These are phyloP conservation scores for Houttuynia cordata DNA, from an alignment of 164 flowering plant genomes.

Conservation along the genomic window DNA sequence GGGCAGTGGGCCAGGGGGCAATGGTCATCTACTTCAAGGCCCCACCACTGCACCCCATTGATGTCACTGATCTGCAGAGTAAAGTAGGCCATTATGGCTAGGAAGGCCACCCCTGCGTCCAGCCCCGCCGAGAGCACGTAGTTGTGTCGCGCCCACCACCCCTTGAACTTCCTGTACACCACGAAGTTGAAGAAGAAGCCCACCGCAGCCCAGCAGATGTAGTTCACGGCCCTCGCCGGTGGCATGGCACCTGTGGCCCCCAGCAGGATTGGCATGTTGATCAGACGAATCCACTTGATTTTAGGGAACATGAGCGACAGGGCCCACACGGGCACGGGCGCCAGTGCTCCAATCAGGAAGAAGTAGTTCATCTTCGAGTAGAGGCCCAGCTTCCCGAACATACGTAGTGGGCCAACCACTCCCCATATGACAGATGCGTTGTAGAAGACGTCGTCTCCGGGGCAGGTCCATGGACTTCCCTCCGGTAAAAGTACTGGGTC, in stretches of 20 bases:
- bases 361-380: conserved; percentile 27
- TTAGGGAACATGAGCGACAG: conserved; percentile 29
- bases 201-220: conserved; percentile 31
- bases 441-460: conserved; percentile 36
- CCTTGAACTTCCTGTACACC: conserved; percentile 32
- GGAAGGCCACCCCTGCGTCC: conserved; percentile 63
- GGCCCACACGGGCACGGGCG: conserved; percentile 40
- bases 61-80: conserved; percentile 24
- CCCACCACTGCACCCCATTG: conserved; percentile 52
- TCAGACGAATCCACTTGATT: conserved; percentile 38
- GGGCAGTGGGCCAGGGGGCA: conserved; percentile 57
- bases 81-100: conserved; percentile 31
- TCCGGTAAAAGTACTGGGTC: conserved; percentile 19
- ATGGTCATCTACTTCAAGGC: conserved; percentile 28
- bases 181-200: conserved; percentile 46
- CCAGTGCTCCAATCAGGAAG: conserved; percentile 33
- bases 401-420: conserved; percentile 33
- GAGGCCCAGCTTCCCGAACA: conserved; percentile 30
- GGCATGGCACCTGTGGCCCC: conserved; percentile 31
- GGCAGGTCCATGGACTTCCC: conserved; percentile 54
- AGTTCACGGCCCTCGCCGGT: conserved; percentile 43
- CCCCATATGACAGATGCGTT: conserved; percentile 46
- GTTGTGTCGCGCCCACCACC: conserved; percentile 72
- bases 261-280: conserved; percentile 54
- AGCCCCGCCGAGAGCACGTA: conserved; percentile 58